Percentiles rank a stretch among this genome's conserved stretches.
Evolutionary conservation across 2,329 filamentous ascomycete species (phyloP).

Genomic region (Aspergillus sp.): DNA sequence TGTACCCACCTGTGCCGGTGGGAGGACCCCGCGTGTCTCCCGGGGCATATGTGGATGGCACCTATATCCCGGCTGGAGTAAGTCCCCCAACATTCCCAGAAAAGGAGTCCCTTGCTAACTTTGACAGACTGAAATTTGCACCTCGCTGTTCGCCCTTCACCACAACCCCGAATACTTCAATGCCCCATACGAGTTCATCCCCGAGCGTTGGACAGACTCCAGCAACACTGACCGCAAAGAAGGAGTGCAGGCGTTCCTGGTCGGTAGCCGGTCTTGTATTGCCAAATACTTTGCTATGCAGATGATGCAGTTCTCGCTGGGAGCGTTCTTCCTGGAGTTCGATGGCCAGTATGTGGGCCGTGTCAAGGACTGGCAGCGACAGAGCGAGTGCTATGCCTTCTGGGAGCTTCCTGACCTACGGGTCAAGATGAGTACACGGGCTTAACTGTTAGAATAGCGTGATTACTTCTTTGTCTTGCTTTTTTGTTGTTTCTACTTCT

Average conservation of each 20-base stretch:
- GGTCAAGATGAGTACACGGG: slow-evolving; percentile 9
- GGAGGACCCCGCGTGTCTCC: slow-evolving; percentile 23
- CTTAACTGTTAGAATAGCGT: background rate
- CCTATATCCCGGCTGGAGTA: slow-evolving; percentile 18
- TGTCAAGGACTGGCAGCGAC: slow-evolving; percentile 17
- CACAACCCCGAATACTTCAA: slow-evolving; percentile 25
- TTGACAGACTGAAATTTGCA: slow-evolving; percentile 19
- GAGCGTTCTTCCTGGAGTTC: slow-evolving; percentile 18
- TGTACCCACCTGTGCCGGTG: slow-evolving; percentile 25
- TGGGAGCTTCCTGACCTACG: slow-evolving; percentile 20
- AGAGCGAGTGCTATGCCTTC: slow-evolving; percentile 20
- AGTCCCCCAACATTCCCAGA: slow-evolving; percentile 2
- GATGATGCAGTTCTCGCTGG: slow-evolving; percentile 19
- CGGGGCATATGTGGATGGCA: slow-evolving; percentile 15
- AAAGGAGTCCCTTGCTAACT: background rate
- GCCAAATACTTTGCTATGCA: slow-evolving; percentile 22
- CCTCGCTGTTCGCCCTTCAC: slow-evolving; percentile 23
- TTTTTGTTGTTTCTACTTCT: background rate
- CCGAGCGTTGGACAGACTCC: slow-evolving; percentile 28
- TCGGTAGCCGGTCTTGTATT: slow-evolving; percentile 20
- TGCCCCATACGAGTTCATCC: slow-evolving; percentile 21
- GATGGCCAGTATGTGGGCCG: slow-evolving; percentile 17
- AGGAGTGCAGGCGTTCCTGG: slow-evolving; percentile 18
- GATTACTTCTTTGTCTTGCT: background rate
- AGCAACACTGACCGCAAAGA: slow-evolving; percentile 16